phyloP scores from a whole-genome alignment of 2,329 filamentous ascomycete species.

The Microcyclosporella mali region DNA sequence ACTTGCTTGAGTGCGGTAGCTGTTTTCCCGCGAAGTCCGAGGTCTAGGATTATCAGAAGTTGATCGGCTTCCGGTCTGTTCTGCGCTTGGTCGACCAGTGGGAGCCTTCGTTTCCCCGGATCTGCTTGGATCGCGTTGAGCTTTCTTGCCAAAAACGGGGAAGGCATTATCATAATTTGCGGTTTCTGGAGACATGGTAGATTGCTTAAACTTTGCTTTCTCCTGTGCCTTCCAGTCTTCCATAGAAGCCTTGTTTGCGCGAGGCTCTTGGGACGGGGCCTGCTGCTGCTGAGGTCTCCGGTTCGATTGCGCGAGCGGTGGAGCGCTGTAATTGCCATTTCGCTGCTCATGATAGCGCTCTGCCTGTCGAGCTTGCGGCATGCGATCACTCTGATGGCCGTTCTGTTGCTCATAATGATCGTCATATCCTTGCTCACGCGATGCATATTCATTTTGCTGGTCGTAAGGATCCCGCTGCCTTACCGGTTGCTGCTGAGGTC shows the following conservation, averaged over 20 bases:
- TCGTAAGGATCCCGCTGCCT: constrained; percentile 4
- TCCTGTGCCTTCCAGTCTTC: constrained; percentile 32
- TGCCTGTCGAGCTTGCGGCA: too few relatives aligned
- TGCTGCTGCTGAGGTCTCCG: constrained; percentile 2
- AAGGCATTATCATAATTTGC: constrained; percentile 43
- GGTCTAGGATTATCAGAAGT: constrained; percentile 8
- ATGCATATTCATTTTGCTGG: constrained; percentile 6
- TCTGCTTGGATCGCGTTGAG: constrained; percentile 13
- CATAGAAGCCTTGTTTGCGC: constrained; percentile 25
- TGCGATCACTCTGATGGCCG: background rate
- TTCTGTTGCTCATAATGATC: background rate
- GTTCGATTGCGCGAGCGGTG: too few relatives aligned
- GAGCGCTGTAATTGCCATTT: too few relatives aligned
- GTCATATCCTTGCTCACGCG: background rate
- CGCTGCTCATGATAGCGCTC: too few relatives aligned
- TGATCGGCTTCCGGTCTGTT: constrained; percentile 11
- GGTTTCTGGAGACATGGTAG: constrained; percentile 23
- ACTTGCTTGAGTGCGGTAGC: constrained; percentile 5
- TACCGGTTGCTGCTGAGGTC: constrained; percentile 5
- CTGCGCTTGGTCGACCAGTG: constrained; percentile 21
- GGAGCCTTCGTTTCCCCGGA: constrained; percentile 10
- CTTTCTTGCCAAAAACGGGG: constrained; percentile 38
- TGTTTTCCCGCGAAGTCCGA: constrained; percentile 10
- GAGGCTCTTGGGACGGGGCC: constrained; percentile 4
- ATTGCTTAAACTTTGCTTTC: constrained; percentile 27